These are phyloP conservation scores for Chamaecrista fasciculata DNA, from an alignment of 306 rosid genomes.

Conservation along the genomic window DNA sequence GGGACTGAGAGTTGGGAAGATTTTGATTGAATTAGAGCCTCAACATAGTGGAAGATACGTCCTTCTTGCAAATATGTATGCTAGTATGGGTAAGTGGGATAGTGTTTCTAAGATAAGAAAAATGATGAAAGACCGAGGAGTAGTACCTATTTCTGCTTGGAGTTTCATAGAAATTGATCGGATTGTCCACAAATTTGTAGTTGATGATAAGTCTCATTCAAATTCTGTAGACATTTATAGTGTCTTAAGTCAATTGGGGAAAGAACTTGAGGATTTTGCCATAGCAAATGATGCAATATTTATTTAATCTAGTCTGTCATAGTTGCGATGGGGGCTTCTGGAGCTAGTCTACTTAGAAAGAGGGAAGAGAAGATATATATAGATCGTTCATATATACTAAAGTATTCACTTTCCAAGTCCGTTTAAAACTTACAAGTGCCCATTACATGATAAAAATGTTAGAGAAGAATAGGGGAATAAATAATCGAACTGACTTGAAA, in stretches of 20 bases:
- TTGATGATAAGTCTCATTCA: slow-evolving; percentile 36
- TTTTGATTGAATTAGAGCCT: slow-evolving; percentile 51
- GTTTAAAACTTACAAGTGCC: no score
- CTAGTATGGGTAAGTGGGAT: slow-evolving; percentile 47
- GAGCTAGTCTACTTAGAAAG: no score
- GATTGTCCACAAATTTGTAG: slow-evolving; percentile 45
- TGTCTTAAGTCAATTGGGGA: slow-evolving; percentile 34
- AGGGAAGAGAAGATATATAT: no score
- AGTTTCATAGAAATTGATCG: slow-evolving; percentile 54
- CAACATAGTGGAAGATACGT: slow-evolving; percentile 52
- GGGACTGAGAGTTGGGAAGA: slow-evolving; percentile 47
- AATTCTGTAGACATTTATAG: slow-evolving; percentile 26
- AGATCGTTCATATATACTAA: no score
- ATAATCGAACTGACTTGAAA: no score
- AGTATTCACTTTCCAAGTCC: no score
- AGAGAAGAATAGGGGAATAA: no score
- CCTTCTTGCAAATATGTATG: slow-evolving; percentile 47
- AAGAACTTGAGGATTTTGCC: slow-evolving; percentile 30
- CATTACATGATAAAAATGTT: no score
- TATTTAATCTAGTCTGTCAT: background rate
- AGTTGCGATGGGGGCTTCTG: no score
- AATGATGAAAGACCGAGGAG: slow-evolving; percentile 44
- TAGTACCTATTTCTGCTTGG: slow-evolving; percentile 37
- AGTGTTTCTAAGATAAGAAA: slow-evolving; percentile 42
- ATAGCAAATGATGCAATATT: slow-evolving; percentile 9